Base-by-base conservation (phyloP, 257 asterid genomes). In the Ophiorrhiza pumila region DNA sequence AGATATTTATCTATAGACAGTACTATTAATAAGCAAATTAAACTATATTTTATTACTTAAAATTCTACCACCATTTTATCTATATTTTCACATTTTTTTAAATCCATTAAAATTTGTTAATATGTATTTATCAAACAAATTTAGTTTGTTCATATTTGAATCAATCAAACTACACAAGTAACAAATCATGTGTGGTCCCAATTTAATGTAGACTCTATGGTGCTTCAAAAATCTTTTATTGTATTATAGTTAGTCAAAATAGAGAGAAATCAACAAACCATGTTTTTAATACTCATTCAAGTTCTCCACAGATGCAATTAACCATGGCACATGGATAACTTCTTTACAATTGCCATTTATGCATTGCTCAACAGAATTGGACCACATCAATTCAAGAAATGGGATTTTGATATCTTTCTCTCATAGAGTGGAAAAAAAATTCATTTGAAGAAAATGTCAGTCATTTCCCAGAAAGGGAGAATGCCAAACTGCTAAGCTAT, bases 391-490 rank as follows among this genome's bases (percentile, higher is more conserved):
- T 43, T 34, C 32, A 69, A 69, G 64, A 23, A 53, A 25, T 56
- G 18, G 25, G 31, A 23, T 7, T 23, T 14, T 7, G 52, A 56
- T 14, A 34, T 7, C 74, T 35, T 52, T 25, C 61, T 25, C 53
- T 39, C 14, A 37, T n/a, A n/a, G n/a, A 53, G 2, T 37, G 65
- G 41, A 56, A 34, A 37, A 37, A 39, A n/a, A 52, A 20, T 56
- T n/a, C n/a, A n/a, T 53, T 17, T 35, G 65, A 39, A 35, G 65
- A 34, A 69, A 39, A 37, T 22, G 22, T 15, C 46, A 52, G 35
- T 35, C 14, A 23, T 69, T 68, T 69, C 49, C 73, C 63, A n/a
- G 31, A 17, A 69, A n/a, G n/a, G 49, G 73, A 50, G 15, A 52
- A 69, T 52, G 63, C 52, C 29, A 52, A 20, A 52, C 25, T 35